phyloP scores from a whole-genome alignment of 768 basidiomycete species.

The Amanita pseudoporphyria region DNA sequence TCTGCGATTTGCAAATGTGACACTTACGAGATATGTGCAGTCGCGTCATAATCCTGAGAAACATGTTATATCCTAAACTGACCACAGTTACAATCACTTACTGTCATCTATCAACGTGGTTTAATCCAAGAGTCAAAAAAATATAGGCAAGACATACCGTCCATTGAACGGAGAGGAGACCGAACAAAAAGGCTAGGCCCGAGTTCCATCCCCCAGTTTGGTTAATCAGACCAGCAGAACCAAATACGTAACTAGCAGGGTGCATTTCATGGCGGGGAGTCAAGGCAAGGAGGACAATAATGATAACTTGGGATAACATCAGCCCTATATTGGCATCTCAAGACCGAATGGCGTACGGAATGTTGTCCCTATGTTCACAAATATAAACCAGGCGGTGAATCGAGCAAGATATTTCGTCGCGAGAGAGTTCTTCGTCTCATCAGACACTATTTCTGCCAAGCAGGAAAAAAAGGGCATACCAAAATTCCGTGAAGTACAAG shows the following conservation, averaged over 20 bases:
- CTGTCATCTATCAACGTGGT: slow-evolving; percentile 41
- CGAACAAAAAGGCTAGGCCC: slow-evolving; percentile 79
- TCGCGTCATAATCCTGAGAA: slow-evolving; percentile 65
- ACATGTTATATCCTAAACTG: not conserved
- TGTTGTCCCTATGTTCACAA: slow-evolving; percentile 79
- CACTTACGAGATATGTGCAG: slow-evolving; percentile 72
- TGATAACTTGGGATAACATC: slow-evolving; percentile 47
- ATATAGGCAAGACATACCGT: slow-evolving; percentile 38
- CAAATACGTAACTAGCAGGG: slow-evolving; percentile 71
- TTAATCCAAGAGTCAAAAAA: not conserved
- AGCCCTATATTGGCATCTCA: not conserved
- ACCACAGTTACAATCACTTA: slow-evolving; percentile 16
- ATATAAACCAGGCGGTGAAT: slow-evolving; percentile 71
- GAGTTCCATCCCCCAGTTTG: slow-evolving; percentile 72
- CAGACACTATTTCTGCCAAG: not conserved
- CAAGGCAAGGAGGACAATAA: slow-evolving; percentile 73
- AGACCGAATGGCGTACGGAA: slow-evolving; percentile 32
- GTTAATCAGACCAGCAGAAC: slow-evolving; percentile 63
- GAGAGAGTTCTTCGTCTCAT: slow-evolving; percentile 44
- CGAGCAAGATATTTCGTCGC: slow-evolving; percentile 68
- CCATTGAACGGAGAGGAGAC: slow-evolving; percentile 82
- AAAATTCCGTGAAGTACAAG: slow-evolving; percentile 71
- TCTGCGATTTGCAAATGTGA: slow-evolving; percentile 2
- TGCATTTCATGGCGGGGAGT: slow-evolving; percentile 75
- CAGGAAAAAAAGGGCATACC: slow-evolving; percentile 24